phyloP scores from a whole-genome alignment of 2,329 filamentous ascomycete genomes.

The Cytospora piceae region DNA sequence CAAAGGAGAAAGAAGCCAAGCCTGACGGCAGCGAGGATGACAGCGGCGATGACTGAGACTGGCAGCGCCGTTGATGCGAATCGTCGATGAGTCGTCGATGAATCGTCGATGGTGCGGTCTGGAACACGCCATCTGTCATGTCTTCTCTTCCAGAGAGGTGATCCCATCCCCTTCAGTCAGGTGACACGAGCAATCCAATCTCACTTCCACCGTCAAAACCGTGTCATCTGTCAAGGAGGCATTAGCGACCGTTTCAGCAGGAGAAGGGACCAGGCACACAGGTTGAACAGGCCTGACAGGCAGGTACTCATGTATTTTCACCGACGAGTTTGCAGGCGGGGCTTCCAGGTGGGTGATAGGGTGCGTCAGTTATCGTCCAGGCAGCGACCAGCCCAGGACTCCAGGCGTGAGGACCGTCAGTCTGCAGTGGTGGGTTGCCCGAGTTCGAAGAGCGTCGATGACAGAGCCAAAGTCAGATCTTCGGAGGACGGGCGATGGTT shows the following conservation, averaged over 20 bases:
- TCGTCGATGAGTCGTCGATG: not conserved
- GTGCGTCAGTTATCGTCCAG: not conserved
- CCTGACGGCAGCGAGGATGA: not conserved
- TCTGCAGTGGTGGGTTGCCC: not conserved
- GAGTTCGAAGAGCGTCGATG: not conserved
- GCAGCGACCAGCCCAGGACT: no score
- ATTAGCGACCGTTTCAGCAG: not conserved
- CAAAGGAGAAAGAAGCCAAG: not conserved
- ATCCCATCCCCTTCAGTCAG: not conserved
- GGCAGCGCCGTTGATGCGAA: not conserved
- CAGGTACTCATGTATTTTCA: not conserved
- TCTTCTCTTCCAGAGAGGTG: not conserved
- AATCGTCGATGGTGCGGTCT: not conserved
- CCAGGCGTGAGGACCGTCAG: not conserved
- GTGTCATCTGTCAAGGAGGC: not conserved
- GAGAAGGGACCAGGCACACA: not conserved
- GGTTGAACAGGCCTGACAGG: not conserved
- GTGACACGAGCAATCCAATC: not conserved
- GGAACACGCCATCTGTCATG: constrained; percentile 1
- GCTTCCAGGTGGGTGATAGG: not conserved
- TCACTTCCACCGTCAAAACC: not conserved
- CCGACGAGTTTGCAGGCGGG: not conserved
- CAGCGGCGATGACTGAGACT: not conserved
- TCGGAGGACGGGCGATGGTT: not conserved
- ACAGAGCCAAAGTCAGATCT: constrained; percentile 3